Percentiles rank a stretch among this genome's conserved stretches.
Evolutionary conservation across 1,139 yeast genomes (phyloP).

Genomic region (Yamadazyma jaroonii): DNA sequence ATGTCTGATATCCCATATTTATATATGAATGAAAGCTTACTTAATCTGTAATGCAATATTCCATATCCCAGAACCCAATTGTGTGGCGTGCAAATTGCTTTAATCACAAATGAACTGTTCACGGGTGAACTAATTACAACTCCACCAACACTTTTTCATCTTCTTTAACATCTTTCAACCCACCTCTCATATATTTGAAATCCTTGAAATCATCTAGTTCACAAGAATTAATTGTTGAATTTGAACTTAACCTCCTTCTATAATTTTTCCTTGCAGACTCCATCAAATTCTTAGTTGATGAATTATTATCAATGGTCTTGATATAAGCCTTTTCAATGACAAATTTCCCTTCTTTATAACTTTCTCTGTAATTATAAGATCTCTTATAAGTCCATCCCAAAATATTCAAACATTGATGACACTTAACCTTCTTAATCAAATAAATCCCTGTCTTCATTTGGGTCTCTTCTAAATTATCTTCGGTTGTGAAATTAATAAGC

Average conservation of each 20-base stretch:
- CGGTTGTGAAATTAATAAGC: slow-evolving; percentile 41
- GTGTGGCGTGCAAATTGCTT: no score
- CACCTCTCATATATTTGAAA: slow-evolving; percentile 13
- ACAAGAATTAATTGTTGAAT: slow-evolving; percentile 13
- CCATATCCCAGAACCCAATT: no score
- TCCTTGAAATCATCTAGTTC: slow-evolving; percentile 15
- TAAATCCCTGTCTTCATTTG: slow-evolving; percentile 73
- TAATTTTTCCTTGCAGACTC: slow-evolving; percentile 29
- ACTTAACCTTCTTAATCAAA: slow-evolving; percentile 58
- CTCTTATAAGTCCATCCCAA: slow-evolving; percentile 81
- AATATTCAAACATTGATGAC: slow-evolving; percentile 60
- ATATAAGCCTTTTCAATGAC: slow-evolving; percentile 57
- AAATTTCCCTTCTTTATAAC: slow-evolving; percentile 75
- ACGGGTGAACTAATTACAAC: no score
- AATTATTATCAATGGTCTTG: slow-evolving; percentile 23
- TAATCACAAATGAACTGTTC: no score
- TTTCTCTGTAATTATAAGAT: slow-evolving; percentile 53
- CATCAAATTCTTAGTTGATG: slow-evolving; percentile 24
- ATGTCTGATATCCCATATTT: no score
- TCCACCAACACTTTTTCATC: slow-evolving; percentile 15
- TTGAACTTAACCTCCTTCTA: slow-evolving; percentile 23
- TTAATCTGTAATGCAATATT: no score
- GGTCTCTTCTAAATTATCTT: slow-evolving; percentile 31
- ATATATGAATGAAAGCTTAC: no score
- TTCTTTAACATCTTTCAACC: slow-evolving; percentile 15